Evolutionary conservation across 257 asterid genomes (phyloP), one percentile per base, ranked within the genome.

Genomic region (Echites panduratus): DNA sequence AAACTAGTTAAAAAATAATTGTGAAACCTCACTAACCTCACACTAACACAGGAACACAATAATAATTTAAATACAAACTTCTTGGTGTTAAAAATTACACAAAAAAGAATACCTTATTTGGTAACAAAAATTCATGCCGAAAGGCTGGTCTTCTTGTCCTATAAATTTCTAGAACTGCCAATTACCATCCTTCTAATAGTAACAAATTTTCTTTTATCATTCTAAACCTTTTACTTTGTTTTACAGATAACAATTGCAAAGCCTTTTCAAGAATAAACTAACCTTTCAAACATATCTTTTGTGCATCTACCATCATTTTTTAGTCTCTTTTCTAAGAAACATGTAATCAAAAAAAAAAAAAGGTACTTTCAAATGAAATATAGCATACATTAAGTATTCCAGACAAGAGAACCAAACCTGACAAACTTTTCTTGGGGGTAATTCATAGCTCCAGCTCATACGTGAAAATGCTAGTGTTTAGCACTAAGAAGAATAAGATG

Each of bases 381-480:
- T 10, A 43, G 19, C 13, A 29, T 14, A 69, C 45, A 29, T 7
- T 47, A 70, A 68, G 67, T 24, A 47, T 20, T 44, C 56, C 43
- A 73, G 73, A 74, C 52, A 26, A 38, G 2, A 32, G 32, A 56
- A 84, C 81, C 97, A 75, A 81, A 90, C 98, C 98, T 90, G 76
- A 90, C 96, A 79, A 86, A 82, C 85, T 86, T 89, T 78, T 89
- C 95, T 45, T 77, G 87, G 78, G 26, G 84, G 68, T 69, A 78
- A 76, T 75, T 82, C 98, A 93, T 93, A 71, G 75, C 84, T 87
- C 79, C 81, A 83, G 82, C 75, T 82, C 79, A 70, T 80, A 70
- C 61, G 79, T 75, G 78, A 70, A 65, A 67, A 40, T 68, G 66
- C 35, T 68, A 57, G 66, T 81, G 70, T 72, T 74, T 71, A 70